Evolutionary conservation across 257 asterid genomes (phyloP).

Genomic region (Penstemon eatonii): DNA sequence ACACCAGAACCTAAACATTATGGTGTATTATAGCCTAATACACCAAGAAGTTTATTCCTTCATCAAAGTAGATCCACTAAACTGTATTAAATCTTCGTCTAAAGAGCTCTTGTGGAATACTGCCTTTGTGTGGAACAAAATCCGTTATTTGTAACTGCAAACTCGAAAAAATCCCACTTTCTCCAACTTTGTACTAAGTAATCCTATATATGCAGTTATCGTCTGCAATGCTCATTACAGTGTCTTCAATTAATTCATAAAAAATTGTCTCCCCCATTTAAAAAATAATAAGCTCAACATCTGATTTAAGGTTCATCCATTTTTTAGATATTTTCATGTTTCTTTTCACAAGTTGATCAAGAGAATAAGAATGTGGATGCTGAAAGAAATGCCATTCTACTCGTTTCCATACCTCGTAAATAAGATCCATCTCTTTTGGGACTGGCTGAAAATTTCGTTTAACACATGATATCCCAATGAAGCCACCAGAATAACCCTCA

Average conservation of each 20-base stretch:
- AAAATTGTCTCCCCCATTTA: constrained; percentile 65
- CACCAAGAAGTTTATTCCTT: constrained; percentile 22
- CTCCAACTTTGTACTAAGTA: constrained; percentile 12
- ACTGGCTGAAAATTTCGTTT: constrained; percentile 39
- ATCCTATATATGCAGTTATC: constrained; percentile 30
- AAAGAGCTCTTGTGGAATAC: constrained; percentile 23
- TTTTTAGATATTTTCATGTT: constrained; percentile 53
- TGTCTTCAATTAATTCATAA: constrained; percentile 62
- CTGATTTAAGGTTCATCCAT: constrained; percentile 66
- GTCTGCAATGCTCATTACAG: constrained; percentile 38
- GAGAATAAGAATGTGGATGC: constrained; percentile 46
- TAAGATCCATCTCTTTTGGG: constrained; percentile 81
- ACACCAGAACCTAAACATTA: constrained; percentile 24
- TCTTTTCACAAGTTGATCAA: constrained; percentile 61
- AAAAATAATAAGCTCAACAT: constrained; percentile 49
- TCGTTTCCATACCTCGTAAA: constrained; percentile 70
- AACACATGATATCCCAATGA: constrained; percentile 34
- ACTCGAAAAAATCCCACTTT: constrained; percentile 1
- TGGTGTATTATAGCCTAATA: constrained; percentile 6
- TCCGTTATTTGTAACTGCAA: constrained; percentile 30
- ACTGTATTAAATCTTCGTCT: constrained; percentile 26
- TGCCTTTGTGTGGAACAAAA: no score
- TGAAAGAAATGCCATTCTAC: constrained; percentile 58
- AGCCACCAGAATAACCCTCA: constrained; percentile 55
- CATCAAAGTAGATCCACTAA: constrained; percentile 27